Evolutionary conservation across 1,139 yeast species (phyloP).

Genomic region (Saccharomyces hybrid): DNA sequence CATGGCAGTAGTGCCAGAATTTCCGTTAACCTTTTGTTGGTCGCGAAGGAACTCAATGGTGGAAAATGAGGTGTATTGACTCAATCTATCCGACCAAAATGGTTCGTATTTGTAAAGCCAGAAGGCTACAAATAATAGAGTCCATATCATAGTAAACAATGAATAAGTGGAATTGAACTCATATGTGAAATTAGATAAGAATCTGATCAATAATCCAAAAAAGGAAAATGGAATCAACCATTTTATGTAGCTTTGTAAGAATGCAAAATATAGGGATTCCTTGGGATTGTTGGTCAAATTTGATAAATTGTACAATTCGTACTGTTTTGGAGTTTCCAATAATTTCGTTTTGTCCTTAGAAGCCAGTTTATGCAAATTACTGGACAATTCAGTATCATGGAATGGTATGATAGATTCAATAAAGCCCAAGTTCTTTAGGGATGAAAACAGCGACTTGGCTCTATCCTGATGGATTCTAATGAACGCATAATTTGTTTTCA

Average conservation of each 20-base stretch:
- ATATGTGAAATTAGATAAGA: constrained; percentile 33
- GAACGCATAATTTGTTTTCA: constrained; percentile 18
- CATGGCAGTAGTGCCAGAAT: constrained; percentile 12
- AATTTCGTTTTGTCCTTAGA: constrained; percentile 8
- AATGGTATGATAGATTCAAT: constrained; percentile 58
- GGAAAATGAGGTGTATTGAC: not conserved
- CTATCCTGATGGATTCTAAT: constrained; percentile 13
- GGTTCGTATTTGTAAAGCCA: constrained; percentile 50
- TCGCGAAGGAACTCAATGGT: constrained; percentile 5
- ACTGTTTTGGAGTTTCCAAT: constrained; percentile 15
- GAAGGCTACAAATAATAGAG: constrained; percentile 44
- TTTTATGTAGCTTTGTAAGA: constrained; percentile 51
- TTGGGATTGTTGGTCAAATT: constrained; percentile 46
- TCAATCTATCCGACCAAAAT: constrained; percentile 33
- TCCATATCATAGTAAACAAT: constrained; percentile 51
- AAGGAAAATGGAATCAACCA: constrained; percentile 59
- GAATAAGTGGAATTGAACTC: constrained; percentile 52
- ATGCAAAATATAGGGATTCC: constrained; percentile 73
- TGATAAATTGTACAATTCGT: constrained; percentile 19
- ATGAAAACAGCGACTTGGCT: constrained; percentile 5
- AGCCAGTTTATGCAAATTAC: constrained; percentile 16
- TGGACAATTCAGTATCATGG: constrained; percentile 36
- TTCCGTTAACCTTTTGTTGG: constrained; percentile 4
- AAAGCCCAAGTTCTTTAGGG: constrained; percentile 38
- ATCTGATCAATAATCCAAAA: constrained; percentile 40